phyloP scores from a whole-genome alignment of 2,329 filamentous ascomycete genomes.

The Trichoderma arundinaceum region DNA sequence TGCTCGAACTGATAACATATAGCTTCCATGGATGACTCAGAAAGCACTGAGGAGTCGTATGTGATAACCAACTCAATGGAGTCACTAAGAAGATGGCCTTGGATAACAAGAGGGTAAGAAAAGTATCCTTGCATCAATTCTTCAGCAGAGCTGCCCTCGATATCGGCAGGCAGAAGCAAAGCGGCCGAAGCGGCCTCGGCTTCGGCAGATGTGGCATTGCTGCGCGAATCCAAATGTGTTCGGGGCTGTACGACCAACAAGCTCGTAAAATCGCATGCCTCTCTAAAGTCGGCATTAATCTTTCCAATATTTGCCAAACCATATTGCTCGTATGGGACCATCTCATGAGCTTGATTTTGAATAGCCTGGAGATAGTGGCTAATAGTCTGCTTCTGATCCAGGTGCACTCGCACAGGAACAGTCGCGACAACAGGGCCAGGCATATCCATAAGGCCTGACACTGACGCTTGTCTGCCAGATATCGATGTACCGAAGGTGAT shows the following conservation, averaged over 20 bases:
- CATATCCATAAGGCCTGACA: conserved; percentile 32
- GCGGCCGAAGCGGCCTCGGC: not conserved
- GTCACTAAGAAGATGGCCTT: conserved; percentile 15
- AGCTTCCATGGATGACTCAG: conserved; percentile 19
- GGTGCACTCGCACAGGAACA: conserved; percentile 33
- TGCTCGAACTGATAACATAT: conserved; percentile 22
- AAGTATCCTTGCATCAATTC: conserved; percentile 27
- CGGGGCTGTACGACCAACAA: conserved; percentile 24
- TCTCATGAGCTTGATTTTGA: conserved; percentile 34
- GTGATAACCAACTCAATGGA: conserved; percentile 6
- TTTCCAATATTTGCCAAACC: conserved; percentile 33
- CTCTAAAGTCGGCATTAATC: conserved; percentile 4
- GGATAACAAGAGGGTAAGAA: conserved; percentile 27
- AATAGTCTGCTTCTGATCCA: conserved; percentile 30
- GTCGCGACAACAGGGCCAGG: conserved; percentile 33
- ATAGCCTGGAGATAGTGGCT: conserved; percentile 24
- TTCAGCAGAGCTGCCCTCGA: conserved; percentile 9
- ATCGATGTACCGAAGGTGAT: conserved; percentile 37
- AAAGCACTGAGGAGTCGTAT: conserved; percentile 8
- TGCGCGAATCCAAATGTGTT: conserved; percentile 5
- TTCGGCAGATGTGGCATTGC: not conserved
- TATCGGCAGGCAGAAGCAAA: conserved; percentile 2
- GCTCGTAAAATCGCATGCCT: conserved; percentile 24
- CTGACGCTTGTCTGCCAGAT: conserved; percentile 34
- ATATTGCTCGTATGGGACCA: conserved; percentile 37